Percentiles rank a stretch among this genome's conserved stretches.
Conservation (phyloP, 73 alveolate species). For the Paramecium bursaria region DNA sequence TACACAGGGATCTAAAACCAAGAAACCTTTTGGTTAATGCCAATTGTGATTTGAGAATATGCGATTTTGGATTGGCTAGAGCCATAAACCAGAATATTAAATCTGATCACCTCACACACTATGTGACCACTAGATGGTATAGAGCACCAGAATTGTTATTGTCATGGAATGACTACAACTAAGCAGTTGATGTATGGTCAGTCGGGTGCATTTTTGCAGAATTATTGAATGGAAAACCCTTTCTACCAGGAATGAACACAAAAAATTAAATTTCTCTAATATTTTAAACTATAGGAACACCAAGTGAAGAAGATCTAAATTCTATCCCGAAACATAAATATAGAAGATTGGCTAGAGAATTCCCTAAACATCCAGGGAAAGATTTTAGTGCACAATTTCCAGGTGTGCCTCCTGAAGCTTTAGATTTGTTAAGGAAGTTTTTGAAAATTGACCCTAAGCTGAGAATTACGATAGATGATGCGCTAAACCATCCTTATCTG, state of each 20-base stretch:
- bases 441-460: conserved; percentile 82
- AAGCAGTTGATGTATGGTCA: conserved; percentile 90
- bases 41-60: conserved; percentile 73
- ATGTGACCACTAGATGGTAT: conserved; percentile 85
- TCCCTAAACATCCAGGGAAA: conserved; percentile 49
- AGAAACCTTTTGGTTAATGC: conserved; percentile 72
- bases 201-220: conserved; percentile 96
- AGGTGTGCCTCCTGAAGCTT: conserved; percentile 68
- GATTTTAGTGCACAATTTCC: conserved; percentile 47
- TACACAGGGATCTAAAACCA: conserved; percentile 84
- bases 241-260: conserved; percentile 89
- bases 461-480: conserved; percentile 91
- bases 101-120: conserved; percentile 66
- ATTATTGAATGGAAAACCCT: conserved; percentile 81
- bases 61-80: conserved; percentile 81
- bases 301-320: conserved; percentile 73
- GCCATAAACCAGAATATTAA: conserved; percentile 68
- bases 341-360: conserved; percentile 18
- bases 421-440: conserved; percentile 66
- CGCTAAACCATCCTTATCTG: conserved; percentile 91
- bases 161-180: conserved; percentile 69
- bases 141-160: conserved; percentile 87
- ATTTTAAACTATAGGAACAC: conserved; percentile 88
- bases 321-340: conserved; percentile 55
- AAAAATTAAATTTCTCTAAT: conserved; percentile 86